Evolutionary conservation across 2,329 filamentous ascomycete species (phyloP).

Genomic region (Lizonia empirigonia): DNA sequence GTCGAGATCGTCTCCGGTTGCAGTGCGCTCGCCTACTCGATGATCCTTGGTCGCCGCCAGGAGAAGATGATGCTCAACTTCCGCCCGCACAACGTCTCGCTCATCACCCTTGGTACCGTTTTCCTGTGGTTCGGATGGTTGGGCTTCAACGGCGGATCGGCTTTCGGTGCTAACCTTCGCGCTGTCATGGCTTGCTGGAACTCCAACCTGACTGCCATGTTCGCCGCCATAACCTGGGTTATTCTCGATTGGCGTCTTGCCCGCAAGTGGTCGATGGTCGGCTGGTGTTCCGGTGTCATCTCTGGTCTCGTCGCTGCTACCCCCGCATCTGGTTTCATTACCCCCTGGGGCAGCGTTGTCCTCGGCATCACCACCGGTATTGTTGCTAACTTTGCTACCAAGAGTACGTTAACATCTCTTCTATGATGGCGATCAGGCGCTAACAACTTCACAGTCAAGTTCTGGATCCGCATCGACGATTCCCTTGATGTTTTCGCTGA

Average conservation of each 20-base stretch:
- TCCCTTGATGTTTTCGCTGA: constrained; percentile 91
- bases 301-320: constrained; percentile 87
- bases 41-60: constrained; percentile 93
- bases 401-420: constrained; percentile 64
- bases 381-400: constrained; percentile 83
- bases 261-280: constrained; percentile 92
- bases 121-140: constrained; percentile 99
- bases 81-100: constrained; percentile 96
- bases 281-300: constrained; percentile 89
- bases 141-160: constrained; percentile 95
- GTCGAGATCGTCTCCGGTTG: constrained; percentile 96
- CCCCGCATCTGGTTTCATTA: constrained; percentile 79
- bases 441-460: constrained; percentile 61
- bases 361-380: constrained; percentile 68
- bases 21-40: constrained; percentile 91
- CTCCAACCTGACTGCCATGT: constrained; percentile 90
- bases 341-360: constrained; percentile 66
- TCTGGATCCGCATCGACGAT: constrained; percentile 81
- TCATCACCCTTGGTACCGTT: constrained; percentile 93
- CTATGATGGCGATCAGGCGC: neutral
- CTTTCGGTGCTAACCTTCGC: constrained; percentile 91
- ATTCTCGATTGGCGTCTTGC: constrained; percentile 94
- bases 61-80: constrained; percentile 99
- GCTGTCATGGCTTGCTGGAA: constrained; percentile 99
- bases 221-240: constrained; percentile 91